Evolutionary conservation across 169 alveolate genomes (phyloP), one percentile per base, ranked within the genome.

Genomic region (Fabrea salina): DNA sequence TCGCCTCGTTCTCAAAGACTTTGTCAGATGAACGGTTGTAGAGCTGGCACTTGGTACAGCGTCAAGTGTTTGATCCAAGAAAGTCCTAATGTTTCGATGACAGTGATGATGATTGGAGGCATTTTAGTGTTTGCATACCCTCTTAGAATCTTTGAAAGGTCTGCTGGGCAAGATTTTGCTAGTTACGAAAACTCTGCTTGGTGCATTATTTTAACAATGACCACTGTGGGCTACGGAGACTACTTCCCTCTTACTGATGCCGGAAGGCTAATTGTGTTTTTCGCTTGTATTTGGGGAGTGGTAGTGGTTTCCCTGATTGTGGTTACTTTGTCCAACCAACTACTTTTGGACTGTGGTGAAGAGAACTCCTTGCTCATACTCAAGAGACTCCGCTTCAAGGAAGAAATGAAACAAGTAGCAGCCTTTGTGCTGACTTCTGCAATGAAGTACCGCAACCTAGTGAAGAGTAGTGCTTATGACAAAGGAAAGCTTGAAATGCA

Each of bases 221-320:
- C 80, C 13, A 72, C 80, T 50, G 80, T 72, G 16, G 80, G 80
- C 0, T 72, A 50, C 37, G 80, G 80, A 49, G 80, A 72, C 51
- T 53, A 16, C n/a, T 72, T 22, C 47, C 80, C 80, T n/a, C 53
- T 72, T 51, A 72, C 80, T 27, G 8, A 11, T 16, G 54, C 80
- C 33, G 80, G 80, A 49, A 19, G 80, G 2, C 2, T 72, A 22
- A n/a, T 51, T 27, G 80, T 41, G 22, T n/a, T 72, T 25, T 1
- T 72, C 0, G 70, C 80, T 8, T 72, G 80, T 47, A 50, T 72
- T 11, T 72, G 80, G 54, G 80, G 80, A 4, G 80, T 72, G 8
- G 39, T 72, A 16, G 16, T 25, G 7, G 50, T 72, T 16, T 72
- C 80, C 1, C 33, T 72, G 19, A 72, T 40, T 27, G 71, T 40